Conservation (phyloP, 2,329 filamentous ascomycete species). For the Aureobasidium sp. region DNA sequence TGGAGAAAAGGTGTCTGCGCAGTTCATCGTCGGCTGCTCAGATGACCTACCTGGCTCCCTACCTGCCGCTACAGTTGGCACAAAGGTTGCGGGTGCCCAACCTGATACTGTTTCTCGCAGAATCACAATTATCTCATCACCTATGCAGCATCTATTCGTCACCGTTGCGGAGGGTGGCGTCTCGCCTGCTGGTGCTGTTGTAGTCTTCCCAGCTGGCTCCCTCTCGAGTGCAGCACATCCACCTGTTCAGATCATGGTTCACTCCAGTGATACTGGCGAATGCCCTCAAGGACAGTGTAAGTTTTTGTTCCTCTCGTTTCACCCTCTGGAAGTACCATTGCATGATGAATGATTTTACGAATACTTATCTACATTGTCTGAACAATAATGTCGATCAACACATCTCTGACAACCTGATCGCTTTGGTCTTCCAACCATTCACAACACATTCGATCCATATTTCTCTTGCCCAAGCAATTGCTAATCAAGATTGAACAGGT, state of each 20-base stretch:
- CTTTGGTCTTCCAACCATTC: conserved; percentile 17
- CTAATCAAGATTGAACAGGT: conserved; percentile 40
- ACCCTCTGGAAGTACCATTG: conserved; percentile 30
- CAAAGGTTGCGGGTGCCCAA: neutral
- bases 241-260: conserved; percentile 56
- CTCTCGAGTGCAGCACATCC: conserved; percentile 29
- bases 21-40: conserved; percentile 22
- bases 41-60: conserved; percentile 19
- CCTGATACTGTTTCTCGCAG: conserved; percentile 15
- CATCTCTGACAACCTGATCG: conserved; percentile 82
- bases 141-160: conserved; percentile 60
- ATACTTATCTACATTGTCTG: conserved; percentile 99
- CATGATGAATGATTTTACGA: conserved; percentile 76
- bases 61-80: neutral
- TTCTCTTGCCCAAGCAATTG: conserved; percentile 16
- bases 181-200: conserved; percentile 62
- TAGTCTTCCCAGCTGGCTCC: conserved; percentile 54
- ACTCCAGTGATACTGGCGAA: conserved; percentile 88
- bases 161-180: conserved; percentile 65
- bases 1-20: conserved; percentile 23
- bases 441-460: conserved; percentile 17
- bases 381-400: conserved; percentile 67
- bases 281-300: conserved; percentile 85
- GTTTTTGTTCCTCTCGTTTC: conserved; percentile 34
- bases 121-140: conserved; percentile 60